Percentiles rank a stretch among this genome's conserved stretches.
Evolutionary conservation across 495 filamentous ascomycete species (phyloP).

Genomic region (Lasiosphaeris hirsuta): DNA sequence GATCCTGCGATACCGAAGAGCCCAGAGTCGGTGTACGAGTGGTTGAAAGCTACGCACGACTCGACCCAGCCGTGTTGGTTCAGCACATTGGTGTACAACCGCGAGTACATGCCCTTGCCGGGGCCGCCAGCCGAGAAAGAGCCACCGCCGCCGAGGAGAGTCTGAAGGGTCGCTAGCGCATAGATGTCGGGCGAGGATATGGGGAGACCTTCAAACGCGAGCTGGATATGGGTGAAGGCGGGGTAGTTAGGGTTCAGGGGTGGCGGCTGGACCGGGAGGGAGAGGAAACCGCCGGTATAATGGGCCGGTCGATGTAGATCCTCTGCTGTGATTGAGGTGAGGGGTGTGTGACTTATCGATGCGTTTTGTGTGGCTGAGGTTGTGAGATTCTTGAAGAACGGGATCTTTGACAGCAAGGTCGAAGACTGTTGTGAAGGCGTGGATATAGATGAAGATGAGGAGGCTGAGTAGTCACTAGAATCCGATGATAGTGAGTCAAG

Average conservation of each 20-base stretch:
- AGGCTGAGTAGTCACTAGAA: conserved; percentile 32
- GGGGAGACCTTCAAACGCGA: conserved; percentile 92
- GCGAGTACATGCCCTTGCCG: conserved; percentile 98
- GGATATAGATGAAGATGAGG: conserved; percentile 43
- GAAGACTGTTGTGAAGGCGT: conserved; percentile 45
- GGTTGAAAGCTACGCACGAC: conserved; percentile 91
- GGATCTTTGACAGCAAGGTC: conserved; percentile 74
- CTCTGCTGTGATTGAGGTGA: conserved; percentile 44
- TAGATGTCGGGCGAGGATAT: conserved; percentile 92
- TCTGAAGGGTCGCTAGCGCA: conserved; percentile 93
- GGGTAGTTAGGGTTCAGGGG: conserved; percentile 76
- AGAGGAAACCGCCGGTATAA: conserved; percentile 91
- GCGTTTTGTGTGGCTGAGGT: conserved; percentile 61
- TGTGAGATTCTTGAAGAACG: conserved; percentile 90
- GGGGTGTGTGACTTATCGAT: conserved; percentile 46
- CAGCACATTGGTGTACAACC: conserved; percentile 93
- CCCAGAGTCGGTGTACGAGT: conserved; percentile 92
- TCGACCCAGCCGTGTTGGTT: conserved; percentile 98
- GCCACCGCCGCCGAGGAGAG: conserved; percentile 90
- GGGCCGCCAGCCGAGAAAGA: conserved; percentile 97
- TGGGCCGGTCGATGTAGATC: conserved; percentile 67
- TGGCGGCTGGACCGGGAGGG: conserved; percentile 73
- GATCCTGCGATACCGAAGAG: conserved; percentile 90
- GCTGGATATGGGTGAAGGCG: conserved; percentile 82
- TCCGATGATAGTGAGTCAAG: conserved; percentile 41